These are phyloP conservation scores for Phytopythium litorale DNA, from an alignment of 352 stramenopile genomes.

Conservation along the genomic window DNA sequence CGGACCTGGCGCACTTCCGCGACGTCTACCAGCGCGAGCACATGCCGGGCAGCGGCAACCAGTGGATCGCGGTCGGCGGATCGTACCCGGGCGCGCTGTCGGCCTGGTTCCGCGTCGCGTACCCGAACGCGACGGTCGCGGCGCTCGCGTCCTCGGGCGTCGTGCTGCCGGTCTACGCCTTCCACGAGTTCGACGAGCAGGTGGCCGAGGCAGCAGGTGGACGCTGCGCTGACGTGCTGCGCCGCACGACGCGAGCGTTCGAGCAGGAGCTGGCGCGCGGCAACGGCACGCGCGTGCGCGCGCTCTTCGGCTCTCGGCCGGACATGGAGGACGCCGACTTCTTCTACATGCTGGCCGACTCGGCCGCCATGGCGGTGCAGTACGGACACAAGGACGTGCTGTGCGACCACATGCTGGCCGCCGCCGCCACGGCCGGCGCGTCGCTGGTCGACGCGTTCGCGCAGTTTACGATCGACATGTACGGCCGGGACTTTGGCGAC, in stretches of 20 bases:
- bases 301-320: slow-evolving; percentile 50
- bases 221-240: slow-evolving; percentile 60
- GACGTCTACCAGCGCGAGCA: slow-evolving; percentile 51
- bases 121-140: slow-evolving; percentile 73
- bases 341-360: slow-evolving; percentile 89
- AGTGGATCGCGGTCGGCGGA: slow-evolving; percentile 77
- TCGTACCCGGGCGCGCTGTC: slow-evolving; percentile 82
- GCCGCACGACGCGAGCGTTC: slow-evolving; percentile 58
- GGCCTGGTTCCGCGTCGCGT: slow-evolving; percentile 79
- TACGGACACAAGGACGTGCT: slow-evolving; percentile 84
- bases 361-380: slow-evolving; percentile 85
- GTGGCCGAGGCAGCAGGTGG: slow-evolving; percentile 53
- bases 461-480: slow-evolving; percentile 79
- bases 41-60: slow-evolving; percentile 16
- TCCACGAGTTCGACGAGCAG: slow-evolving; percentile 81
- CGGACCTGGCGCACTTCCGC: slow-evolving; percentile 83
- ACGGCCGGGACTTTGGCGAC: slow-evolving; percentile 68
- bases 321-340: slow-evolving; percentile 70
- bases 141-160: slow-evolving; percentile 74
- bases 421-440: slow-evolving; percentile 37
- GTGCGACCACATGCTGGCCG: slow-evolving; percentile 51
- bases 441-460: slow-evolving; percentile 66
- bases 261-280: slow-evolving; percentile 47
- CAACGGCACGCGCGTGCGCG: slow-evolving; percentile 57
- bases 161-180: slow-evolving; percentile 76